Conservation (phyloP, 2,329 filamentous ascomycete species). For the Pseudogymnoascus sp. region DNA sequence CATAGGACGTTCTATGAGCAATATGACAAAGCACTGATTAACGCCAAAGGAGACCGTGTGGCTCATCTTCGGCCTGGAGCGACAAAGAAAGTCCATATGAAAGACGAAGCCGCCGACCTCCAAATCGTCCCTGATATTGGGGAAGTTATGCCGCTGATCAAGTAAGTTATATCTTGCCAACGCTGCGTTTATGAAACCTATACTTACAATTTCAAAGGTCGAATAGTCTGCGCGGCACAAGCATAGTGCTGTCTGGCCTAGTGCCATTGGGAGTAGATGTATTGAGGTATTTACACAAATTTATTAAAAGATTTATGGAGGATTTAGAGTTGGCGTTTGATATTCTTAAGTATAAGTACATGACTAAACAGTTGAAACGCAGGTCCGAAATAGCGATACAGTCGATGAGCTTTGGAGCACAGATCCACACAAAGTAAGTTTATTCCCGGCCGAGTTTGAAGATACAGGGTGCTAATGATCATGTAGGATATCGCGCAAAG, state of each 20-base stretch:
- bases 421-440: slow-evolving; percentile 37
- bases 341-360: not conserved
- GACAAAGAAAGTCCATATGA: slow-evolving; percentile 36
- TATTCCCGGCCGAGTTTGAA: not conserved
- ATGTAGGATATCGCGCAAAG: slow-evolving; percentile 46
- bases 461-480: slow-evolving; percentile 10
- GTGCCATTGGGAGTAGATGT: slow-evolving; percentile 75
- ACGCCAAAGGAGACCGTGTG: slow-evolving; percentile 32
- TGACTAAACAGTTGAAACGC: slow-evolving; percentile 4
- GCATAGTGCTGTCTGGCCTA: slow-evolving; percentile 83
- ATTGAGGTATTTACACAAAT: slow-evolving; percentile 36
- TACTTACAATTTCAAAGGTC: slow-evolving; percentile 28
- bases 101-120: slow-evolving; percentile 36
- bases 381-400: slow-evolving; percentile 81
- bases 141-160: slow-evolving; percentile 72
- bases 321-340: not conserved
- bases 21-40: slow-evolving; percentile 51
- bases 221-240: slow-evolving; percentile 62
- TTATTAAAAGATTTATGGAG: not conserved
- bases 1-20: slow-evolving; percentile 76
- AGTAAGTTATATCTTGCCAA: slow-evolving; percentile 34
- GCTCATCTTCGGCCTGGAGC: slow-evolving; percentile 29
- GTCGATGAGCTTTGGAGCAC: slow-evolving; percentile 76
- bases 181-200: not conserved
- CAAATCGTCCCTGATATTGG: slow-evolving; percentile 75